These are phyloP conservation scores for Hypoxylon sp. DNA, from an alignment of 2,329 filamentous ascomycete genomes.

Conservation along the genomic window DNA sequence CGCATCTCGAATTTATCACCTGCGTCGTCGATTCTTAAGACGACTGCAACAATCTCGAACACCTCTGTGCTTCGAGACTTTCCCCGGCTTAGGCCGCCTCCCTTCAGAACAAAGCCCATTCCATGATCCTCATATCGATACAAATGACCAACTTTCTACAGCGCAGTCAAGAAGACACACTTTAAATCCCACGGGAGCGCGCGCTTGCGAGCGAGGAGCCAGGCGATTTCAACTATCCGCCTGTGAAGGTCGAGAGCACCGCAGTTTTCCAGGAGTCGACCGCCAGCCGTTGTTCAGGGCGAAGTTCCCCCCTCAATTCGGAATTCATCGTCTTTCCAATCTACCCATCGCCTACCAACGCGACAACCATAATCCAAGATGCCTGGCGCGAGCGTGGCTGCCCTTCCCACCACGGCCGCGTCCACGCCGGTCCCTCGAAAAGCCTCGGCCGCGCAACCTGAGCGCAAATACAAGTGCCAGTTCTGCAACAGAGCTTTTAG, in stretches of 20 bases:
- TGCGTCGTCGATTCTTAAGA: constrained; percentile 43
- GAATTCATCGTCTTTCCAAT: constrained; percentile 11
- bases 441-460: constrained; percentile 73
- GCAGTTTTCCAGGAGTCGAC: constrained; percentile 41
- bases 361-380: constrained; percentile 59
- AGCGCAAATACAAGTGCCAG: constrained; percentile 99
- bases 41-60: constrained; percentile 45
- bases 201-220: constrained; percentile 65
- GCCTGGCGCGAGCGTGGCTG: constrained; percentile 74
- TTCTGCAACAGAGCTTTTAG: constrained; percentile 98
- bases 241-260: constrained; percentile 49
- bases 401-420: constrained; percentile 66
- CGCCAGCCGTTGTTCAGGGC: constrained; percentile 38
- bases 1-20: constrained; percentile 36
- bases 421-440: constrained; percentile 79
- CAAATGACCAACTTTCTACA: constrained; percentile 61
- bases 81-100: constrained; percentile 48
- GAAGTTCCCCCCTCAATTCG: constrained; percentile 34
- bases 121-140: constrained; percentile 64
- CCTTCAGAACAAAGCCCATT: constrained; percentile 50
- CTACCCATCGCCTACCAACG: constrained; percentile 33
- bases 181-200: constrained; percentile 75
- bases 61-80: constrained; percentile 43
- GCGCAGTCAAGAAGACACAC: constrained; percentile 67
- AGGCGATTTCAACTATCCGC: constrained; percentile 69